Evolutionary conservation across 2,329 filamentous ascomycete species (phyloP).

Genomic region (Aureobasidium sp.): DNA sequence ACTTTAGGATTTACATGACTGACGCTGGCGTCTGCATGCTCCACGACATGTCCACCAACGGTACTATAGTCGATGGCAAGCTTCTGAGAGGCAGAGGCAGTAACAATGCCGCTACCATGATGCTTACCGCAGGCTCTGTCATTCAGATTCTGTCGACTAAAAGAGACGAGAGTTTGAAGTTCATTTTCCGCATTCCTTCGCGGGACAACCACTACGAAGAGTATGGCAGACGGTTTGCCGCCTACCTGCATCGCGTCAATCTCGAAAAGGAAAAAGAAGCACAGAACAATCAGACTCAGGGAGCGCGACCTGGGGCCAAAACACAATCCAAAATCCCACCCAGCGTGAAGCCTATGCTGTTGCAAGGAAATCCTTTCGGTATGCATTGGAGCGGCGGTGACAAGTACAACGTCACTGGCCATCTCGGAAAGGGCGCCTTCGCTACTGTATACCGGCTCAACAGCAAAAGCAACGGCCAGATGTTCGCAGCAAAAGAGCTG

Average conservation of each 20-base stretch:
- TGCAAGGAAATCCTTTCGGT: slow-evolving; percentile 42
- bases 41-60: slow-evolving; percentile 92
- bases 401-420: slow-evolving; percentile 74
- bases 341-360: slow-evolving; percentile 15
- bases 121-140: slow-evolving; percentile 64
- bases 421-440: slow-evolving; percentile 90
- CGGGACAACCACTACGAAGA: slow-evolving; percentile 58
- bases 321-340: neutral
- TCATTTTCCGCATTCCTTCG: slow-evolving; percentile 77
- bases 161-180: slow-evolving; percentile 60
- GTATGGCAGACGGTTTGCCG: slow-evolving; percentile 62
- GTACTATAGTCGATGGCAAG: slow-evolving; percentile 73
- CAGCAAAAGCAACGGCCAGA: slow-evolving; percentile 71
- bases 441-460: slow-evolving; percentile 89
- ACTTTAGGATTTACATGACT: slow-evolving; percentile 91
- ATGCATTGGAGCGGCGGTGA: slow-evolving; percentile 76
- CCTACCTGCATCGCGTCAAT: slow-evolving; percentile 50
- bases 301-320: neutral
- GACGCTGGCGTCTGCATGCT: slow-evolving; percentile 82
- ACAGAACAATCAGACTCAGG: slow-evolving; percentile 3
- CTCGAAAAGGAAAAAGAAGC: slow-evolving; percentile 17
- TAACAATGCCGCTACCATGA: slow-evolving; percentile 46
- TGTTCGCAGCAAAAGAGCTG: slow-evolving; percentile 89
- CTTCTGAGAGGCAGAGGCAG: slow-evolving; percentile 53
- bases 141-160: slow-evolving; percentile 58